phyloP scores from a whole-genome alignment of 2,329 filamentous ascomycete species.

The Gaeumannomyces tritici region DNA sequence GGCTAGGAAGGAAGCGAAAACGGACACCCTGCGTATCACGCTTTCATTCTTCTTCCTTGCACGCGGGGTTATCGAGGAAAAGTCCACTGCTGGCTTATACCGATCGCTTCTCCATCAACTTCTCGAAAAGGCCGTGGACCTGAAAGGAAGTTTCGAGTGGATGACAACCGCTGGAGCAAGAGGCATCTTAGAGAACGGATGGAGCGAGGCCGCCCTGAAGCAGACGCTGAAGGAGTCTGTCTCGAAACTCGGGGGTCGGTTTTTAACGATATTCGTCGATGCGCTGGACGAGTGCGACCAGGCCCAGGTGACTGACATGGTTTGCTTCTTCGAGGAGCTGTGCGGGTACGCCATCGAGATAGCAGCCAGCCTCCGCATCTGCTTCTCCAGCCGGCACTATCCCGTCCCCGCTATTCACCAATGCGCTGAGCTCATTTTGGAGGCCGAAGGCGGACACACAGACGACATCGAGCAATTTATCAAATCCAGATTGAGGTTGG shows the following conservation, averaged over 20 bases:
- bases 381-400: too few relatives aligned
- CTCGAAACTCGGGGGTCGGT: not conserved
- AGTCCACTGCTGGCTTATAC: constrained; percentile 33
- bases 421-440: too few relatives aligned
- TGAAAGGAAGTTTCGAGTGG: constrained; percentile 20
- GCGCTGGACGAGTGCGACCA: constrained; percentile 40
- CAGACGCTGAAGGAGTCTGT: constrained; percentile 10
- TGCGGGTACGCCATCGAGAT: constrained; percentile 12
- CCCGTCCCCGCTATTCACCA: too few relatives aligned
- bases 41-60: constrained; percentile 39
- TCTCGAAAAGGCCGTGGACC: constrained; percentile 9
- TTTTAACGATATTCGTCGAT: constrained; percentile 22
- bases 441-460: too few relatives aligned
- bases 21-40: constrained; percentile 4
- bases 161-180: not conserved
- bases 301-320: constrained; percentile 28
- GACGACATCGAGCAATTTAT: constrained; percentile 14
- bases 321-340: constrained; percentile 30
- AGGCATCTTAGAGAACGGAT: constrained; percentile 1
- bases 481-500: constrained; percentile 16
- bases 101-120: constrained; percentile 28
- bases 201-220: constrained; percentile 6
- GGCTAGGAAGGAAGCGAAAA: constrained; percentile 4
- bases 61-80: constrained; percentile 30
- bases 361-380: too few relatives aligned